These are phyloP conservation scores for Dittrichia graveolens DNA, from an alignment of 129 eudicot species.

Conservation along the genomic window DNA sequence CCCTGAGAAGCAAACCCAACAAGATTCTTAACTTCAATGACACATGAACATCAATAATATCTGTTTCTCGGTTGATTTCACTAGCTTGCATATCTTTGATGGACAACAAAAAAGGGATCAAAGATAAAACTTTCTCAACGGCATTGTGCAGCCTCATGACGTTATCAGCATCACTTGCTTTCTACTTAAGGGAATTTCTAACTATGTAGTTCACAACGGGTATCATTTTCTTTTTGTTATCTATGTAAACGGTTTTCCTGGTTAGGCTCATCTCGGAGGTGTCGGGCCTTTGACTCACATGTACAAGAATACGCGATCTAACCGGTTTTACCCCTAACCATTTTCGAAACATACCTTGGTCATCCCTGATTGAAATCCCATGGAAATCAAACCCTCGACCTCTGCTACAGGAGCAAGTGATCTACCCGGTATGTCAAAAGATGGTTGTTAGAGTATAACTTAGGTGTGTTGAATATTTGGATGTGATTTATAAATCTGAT, in stretches of 20 bases:
- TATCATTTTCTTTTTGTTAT: constrained; percentile 66
- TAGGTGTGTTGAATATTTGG: no score
- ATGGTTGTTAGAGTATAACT: no score
- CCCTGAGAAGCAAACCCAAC: constrained; percentile 75
- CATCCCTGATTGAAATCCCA: no score
- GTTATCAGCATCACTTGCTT: constrained; percentile 74
- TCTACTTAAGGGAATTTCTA: constrained; percentile 66
- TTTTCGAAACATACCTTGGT: no score
- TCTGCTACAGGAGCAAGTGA: no score
- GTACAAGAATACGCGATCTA: no score
- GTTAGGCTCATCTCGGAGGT: constrained; percentile 79
- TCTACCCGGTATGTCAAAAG: no score
- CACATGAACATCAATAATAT: constrained; percentile 52
- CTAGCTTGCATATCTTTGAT: constrained; percentile 35
- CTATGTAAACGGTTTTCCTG: constrained; percentile 52
- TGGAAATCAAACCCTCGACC: no score
- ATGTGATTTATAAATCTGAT: no score
- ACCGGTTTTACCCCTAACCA: no score
- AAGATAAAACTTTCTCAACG: constrained; percentile 57
- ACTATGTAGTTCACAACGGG: constrained; percentile 54
- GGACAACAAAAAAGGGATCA: constrained; percentile 55
- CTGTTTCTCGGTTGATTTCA: constrained; percentile 51
- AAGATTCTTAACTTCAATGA: constrained; percentile 55
- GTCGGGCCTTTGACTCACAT: no score
- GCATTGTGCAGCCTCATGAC: constrained; percentile 46